A percentile compares a stretch with the other conserved stretches of the same genome.
Evolutionary conservation across 306 rosid species (phyloP).

Genomic region (Cicer arietinum): DNA sequence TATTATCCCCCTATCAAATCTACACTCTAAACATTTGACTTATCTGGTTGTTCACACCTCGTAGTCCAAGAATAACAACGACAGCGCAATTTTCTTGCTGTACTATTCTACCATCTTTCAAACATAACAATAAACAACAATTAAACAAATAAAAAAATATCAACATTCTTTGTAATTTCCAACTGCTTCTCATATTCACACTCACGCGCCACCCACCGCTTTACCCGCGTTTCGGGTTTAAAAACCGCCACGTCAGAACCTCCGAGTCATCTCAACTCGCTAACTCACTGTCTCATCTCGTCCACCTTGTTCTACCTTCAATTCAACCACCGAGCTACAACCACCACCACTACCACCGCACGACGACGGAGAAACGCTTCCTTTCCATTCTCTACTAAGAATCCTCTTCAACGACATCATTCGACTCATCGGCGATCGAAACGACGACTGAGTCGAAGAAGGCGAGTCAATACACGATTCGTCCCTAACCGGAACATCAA

Average conservation of each 20-base stretch:
- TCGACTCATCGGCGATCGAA: conserved; percentile 76
- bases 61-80: not conserved
- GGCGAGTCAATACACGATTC: conserved; percentile 54
- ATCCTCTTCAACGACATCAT: conserved; percentile 79
- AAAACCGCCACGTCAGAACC: conserved; percentile 30
- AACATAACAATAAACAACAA: not conserved
- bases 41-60: not conserved
- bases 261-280: conserved; percentile 16
- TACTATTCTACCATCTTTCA: not conserved
- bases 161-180: not conserved
- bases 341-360: conserved; percentile 29
- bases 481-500: conserved; percentile 65
- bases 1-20: not conserved
- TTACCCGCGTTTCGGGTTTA: not conserved
- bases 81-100: not conserved
- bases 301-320: conserved; percentile 56
- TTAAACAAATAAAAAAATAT: not conserved
- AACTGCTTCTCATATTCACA: not conserved
- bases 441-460: conserved; percentile 54
- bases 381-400: conserved; percentile 61
- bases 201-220: conserved; percentile 38
- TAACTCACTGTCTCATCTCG: conserved; percentile 52
- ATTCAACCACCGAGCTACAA: conserved; percentile 49
- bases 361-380: conserved; percentile 55
- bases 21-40: not conserved